phyloP scores from a whole-genome alignment of 306 rosid species.

The Glycine soja region DNA sequence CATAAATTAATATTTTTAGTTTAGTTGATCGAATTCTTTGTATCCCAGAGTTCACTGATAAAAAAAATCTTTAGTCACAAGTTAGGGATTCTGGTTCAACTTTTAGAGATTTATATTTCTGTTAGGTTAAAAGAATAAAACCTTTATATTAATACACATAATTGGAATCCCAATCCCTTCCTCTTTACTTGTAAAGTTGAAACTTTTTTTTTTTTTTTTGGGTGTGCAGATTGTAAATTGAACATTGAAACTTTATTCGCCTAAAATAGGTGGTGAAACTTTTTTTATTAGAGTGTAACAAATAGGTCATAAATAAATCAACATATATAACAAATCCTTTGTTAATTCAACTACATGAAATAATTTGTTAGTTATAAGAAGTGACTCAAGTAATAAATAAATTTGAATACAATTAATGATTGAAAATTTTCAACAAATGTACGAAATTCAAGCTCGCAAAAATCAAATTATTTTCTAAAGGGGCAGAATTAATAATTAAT shows the following conservation, averaged over 20 bases:
- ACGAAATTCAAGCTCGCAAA: background rate
- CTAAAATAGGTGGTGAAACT: background rate
- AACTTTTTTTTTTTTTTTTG: background rate
- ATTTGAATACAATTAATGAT: background rate
- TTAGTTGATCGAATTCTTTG: conserved; percentile 1
- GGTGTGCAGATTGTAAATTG: background rate
- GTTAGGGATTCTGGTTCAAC: conserved; percentile 6
- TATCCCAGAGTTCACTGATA: background rate
- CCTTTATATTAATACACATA: background rate
- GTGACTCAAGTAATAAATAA: background rate
- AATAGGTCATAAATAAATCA: background rate
- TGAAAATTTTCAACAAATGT: background rate
- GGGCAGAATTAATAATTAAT: background rate
- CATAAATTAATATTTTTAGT: background rate
- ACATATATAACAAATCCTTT: background rate
- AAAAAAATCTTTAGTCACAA: background rate
- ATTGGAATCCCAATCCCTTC: background rate
- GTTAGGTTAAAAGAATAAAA: background rate
- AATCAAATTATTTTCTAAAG: background rate
- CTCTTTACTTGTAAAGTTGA: background rate
- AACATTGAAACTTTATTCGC: background rate
- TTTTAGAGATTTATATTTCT: background rate
- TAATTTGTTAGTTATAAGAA: background rate
- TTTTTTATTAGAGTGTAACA: background rate
- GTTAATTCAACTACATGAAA: background rate